A percentile compares a stretch with the other conserved stretches of the same genome.
These are phyloP conservation scores for Nicotiana paniculata DNA, from an alignment of 257 asterid species.

Conservation along the genomic window DNA sequence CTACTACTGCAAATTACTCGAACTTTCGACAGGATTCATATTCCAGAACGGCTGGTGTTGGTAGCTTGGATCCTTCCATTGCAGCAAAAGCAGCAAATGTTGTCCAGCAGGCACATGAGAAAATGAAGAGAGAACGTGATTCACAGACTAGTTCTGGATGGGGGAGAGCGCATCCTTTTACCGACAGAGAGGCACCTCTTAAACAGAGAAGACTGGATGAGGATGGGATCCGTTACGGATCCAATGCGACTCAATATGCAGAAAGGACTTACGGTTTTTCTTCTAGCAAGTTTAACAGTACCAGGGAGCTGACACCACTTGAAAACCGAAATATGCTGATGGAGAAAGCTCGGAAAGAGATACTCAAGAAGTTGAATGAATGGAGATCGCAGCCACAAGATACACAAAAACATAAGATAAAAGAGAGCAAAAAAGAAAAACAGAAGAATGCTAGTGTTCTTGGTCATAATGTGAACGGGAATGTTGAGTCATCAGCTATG, in stretches of 20 bases:
- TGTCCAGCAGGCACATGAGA: slow-evolving; percentile 48
- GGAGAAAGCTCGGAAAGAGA: slow-evolving; percentile 44
- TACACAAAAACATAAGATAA: slow-evolving; percentile 23
- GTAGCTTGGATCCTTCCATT: slow-evolving; percentile 33
- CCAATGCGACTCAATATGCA: slow-evolving; percentile 15
- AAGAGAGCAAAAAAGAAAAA: slow-evolving; percentile 29
- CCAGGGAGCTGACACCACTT: slow-evolving; percentile 31
- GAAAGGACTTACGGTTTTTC: slow-evolving; percentile 23
- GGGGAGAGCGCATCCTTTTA: slow-evolving; percentile 8
- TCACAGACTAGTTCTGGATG: slow-evolving; percentile 16
- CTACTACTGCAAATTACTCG: slow-evolving; percentile 13
- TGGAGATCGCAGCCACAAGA: slow-evolving; percentile 24
- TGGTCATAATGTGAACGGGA: slow-evolving; percentile 31
- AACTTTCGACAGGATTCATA: slow-evolving; percentile 25
- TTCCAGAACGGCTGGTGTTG: slow-evolving; percentile 26
- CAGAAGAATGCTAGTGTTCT: slow-evolving; percentile 12
- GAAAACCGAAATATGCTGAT: slow-evolving; percentile 39
- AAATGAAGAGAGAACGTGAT: slow-evolving; percentile 51
- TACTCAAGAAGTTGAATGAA: slow-evolving; percentile 33
- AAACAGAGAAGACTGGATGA: slow-evolving; percentile 44
- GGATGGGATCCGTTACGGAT: slow-evolving; percentile 22
- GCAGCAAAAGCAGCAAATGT: slow-evolving; percentile 42
- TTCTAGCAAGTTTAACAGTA: slow-evolving; percentile 25
- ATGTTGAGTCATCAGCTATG: slow-evolving; percentile 24
- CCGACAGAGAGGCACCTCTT: slow-evolving; percentile 15